Conservation (phyloP, 441 rosid species). For the Euphorbia schlechtendalii region DNA sequence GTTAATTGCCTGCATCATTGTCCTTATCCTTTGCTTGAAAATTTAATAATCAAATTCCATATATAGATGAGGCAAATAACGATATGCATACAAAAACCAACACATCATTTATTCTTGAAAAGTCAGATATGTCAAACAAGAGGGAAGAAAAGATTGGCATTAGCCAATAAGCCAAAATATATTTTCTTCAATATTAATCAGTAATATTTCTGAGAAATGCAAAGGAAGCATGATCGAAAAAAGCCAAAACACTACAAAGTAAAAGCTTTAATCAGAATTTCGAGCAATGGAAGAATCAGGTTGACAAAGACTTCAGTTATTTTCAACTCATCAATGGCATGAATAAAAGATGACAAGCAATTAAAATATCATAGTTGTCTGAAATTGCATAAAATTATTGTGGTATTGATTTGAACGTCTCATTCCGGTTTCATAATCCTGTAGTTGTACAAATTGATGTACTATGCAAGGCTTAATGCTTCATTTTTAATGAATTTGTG, state of each 20-base stretch:
- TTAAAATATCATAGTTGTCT: too few relatives aligned
- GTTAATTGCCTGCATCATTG: neutral
- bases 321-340: too few relatives aligned
- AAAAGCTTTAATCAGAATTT: too few relatives aligned
- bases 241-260: too few relatives aligned
- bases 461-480: neutral
- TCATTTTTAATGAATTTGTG: neutral
- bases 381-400: too few relatives aligned
- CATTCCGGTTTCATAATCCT: neutral
- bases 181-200: too few relatives aligned
- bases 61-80: neutral
- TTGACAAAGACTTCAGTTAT: neutral
- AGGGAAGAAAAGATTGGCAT: neutral
- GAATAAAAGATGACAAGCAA: too few relatives aligned
- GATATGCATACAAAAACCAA: neutral
- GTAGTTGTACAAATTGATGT: neutral
- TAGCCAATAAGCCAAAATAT: neutral
- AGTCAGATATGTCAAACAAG: neutral
- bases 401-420: too few relatives aligned
- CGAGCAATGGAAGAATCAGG: neutral
- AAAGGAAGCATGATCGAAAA: too few relatives aligned
- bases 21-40: neutral
- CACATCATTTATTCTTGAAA: neutral
- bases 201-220: too few relatives aligned
- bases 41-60: neutral